Percentiles rank a stretch among this genome's conserved stretches.
Evolutionary conservation across 176 grass and related monocot species (phyloP).

Genomic region (Saccharum spontaneum): DNA sequence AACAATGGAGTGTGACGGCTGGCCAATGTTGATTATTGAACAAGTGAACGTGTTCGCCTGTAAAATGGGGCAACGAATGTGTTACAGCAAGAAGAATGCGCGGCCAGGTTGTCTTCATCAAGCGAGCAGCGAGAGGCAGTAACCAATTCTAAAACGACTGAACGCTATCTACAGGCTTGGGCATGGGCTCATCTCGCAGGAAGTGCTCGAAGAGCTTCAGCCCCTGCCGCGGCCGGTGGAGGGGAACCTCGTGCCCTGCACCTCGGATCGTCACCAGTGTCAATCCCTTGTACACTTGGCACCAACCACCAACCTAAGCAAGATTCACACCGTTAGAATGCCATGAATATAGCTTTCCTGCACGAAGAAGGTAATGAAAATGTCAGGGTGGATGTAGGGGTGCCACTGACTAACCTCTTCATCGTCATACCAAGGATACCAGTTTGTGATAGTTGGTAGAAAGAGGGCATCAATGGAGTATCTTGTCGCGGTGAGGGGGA

Average conservation of each 20-base stretch:
- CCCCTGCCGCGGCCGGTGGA: conserved; percentile 54
- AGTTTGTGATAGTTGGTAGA: conserved; percentile 54
- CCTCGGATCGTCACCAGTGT: conserved; percentile 57
- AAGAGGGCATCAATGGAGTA: conserved; percentile 83
- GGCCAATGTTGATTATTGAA: neutral
- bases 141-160: conserved; percentile 31
- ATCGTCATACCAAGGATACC: conserved; percentile 75
- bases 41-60: neutral
- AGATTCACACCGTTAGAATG: neutral
- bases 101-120: neutral
- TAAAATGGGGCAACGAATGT: neutral
- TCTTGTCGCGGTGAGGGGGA: conserved; percentile 72
- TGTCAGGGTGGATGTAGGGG: neutral
- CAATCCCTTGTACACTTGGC: conserved; percentile 62
- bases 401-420: conserved; percentile 47
- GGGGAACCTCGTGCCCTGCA: conserved; percentile 68
- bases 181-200: conserved; percentile 56
- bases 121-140: neutral
- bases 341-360: neutral
- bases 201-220: conserved; percentile 70
- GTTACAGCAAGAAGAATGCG: conserved; percentile 10
- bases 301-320: conserved; percentile 66
- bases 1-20: neutral
- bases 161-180: conserved; percentile 33
- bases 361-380: neutral